These are phyloP conservation scores for Phytophthora aleatoria DNA, from an alignment of 352 stramenopile species.

Conservation along the genomic window DNA sequence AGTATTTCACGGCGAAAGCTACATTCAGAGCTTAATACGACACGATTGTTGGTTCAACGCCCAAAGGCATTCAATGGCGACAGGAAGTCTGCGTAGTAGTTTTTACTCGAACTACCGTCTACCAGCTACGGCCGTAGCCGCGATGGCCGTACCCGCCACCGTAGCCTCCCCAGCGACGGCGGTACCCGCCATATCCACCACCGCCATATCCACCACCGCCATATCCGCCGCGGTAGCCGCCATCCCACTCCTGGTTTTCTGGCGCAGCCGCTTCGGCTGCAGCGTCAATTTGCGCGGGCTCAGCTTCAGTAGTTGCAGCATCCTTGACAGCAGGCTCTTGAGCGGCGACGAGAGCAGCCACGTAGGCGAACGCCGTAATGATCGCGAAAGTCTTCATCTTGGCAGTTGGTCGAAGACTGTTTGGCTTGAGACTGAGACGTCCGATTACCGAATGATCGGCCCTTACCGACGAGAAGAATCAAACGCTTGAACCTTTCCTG, in stretches of 20 bases:
- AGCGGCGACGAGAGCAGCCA: conserved; percentile 11
- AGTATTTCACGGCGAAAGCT: too few relatives aligned
- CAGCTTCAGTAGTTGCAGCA: not conserved
- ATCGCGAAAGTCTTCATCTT: conserved; percentile 19
- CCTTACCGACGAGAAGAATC: not conserved
- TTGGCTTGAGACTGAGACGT: conserved; percentile 5
- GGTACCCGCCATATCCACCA: conserved; percentile 3
- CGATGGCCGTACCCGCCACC: not conserved
- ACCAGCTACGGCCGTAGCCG: not conserved
- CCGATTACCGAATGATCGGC: conserved; percentile 5
- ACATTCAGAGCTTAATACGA: too few relatives aligned
- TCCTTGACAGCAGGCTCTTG: conserved; percentile 8
- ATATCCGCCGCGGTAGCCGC: not conserved
- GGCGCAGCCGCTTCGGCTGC: not conserved
- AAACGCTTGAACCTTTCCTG: not conserved
- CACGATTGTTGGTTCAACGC: too few relatives aligned
- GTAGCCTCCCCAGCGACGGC: not conserved
- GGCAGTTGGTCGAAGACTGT: not conserved
- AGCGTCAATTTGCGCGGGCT: not conserved
- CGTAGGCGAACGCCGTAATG: conserved; percentile 12
- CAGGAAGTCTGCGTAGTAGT: too few relatives aligned
- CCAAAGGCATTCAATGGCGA: too few relatives aligned
- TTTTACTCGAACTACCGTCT: too few relatives aligned
- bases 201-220: not conserved
- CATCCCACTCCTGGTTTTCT: not conserved